These are phyloP conservation scores for Parasitella parasitica DNA, from an alignment of 371 early-diverging fungal species.

Conservation along the genomic window DNA sequence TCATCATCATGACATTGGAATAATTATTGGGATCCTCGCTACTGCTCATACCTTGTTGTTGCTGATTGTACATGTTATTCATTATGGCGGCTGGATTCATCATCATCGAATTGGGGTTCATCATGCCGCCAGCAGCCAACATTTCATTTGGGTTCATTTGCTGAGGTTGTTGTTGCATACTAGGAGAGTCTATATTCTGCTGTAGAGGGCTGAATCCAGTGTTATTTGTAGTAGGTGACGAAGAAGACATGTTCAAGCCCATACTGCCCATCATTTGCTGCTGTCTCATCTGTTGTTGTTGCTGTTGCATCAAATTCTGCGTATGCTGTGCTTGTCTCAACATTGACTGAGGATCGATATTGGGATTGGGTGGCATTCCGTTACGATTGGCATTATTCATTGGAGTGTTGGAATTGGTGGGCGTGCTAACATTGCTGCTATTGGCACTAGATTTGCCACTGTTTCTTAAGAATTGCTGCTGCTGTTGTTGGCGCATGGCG, in stretches of 20 bases:
- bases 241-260: neutral
- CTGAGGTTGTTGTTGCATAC: conserved; percentile 17
- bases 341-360: conserved; percentile 28
- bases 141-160: conserved; percentile 32
- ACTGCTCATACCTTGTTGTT: neutral
- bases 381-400: neutral
- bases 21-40: conserved; percentile 29
- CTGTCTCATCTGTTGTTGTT: conserved; percentile 23
- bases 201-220: conserved; percentile 22
- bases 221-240: conserved; percentile 5
- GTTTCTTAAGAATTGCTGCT: neutral
- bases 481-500: conserved; percentile 10
- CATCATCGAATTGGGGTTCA: conserved; percentile 28
- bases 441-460: neutral
- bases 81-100: conserved; percentile 19
- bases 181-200: conserved; percentile 26
- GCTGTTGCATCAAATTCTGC: conserved; percentile 23
- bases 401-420: neutral
- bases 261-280: conserved; percentile 32
- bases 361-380: conserved; percentile 3
- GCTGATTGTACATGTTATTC: conserved; percentile 16
- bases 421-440: neutral
- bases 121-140: conserved; percentile 30
- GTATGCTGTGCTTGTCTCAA: conserved; percentile 28
- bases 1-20: conserved; percentile 40